Evolutionary conservation across 192 early-diverging fungal genomes (phyloP).

Genomic region (Backusella macrospora): DNA sequence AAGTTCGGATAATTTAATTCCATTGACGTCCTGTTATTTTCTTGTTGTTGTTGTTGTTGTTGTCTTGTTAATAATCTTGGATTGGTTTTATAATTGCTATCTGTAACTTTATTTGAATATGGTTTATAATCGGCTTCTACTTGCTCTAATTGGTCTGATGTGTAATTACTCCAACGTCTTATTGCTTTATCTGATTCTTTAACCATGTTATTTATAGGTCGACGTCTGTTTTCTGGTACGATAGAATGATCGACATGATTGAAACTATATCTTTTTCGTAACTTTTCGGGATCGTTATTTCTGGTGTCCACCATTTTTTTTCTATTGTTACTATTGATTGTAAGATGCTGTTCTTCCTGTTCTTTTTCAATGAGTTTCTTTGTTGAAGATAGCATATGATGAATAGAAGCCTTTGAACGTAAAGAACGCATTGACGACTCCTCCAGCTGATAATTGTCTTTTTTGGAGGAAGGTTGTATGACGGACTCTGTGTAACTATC

Average conservation of each 20-base stretch:
- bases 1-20: constrained; percentile 6
- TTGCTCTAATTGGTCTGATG: neutral
- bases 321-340: neutral
- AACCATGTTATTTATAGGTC: neutral
- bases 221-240: constrained; percentile 1
- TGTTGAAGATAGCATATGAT: neutral
- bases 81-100: too few species aligned
- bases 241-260: constrained; percentile 2
- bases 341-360: neutral
- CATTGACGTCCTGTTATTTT: neutral
- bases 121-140: neutral
- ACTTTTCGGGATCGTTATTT: neutral
- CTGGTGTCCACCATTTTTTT: neutral
- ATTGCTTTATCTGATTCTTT: neutral
- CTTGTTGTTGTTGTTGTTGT: neutral
- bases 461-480: neutral
- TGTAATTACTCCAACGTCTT: constrained; percentile 4
- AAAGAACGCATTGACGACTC: neutral
- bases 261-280: constrained; percentile 5
- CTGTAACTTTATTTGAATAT: too few species aligned
- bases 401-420: neutral
- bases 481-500: constrained; percentile 12
- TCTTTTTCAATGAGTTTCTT: neutral
- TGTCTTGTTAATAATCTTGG: neutral
- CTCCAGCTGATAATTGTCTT: constrained; percentile 1